A percentile compares a stretch with the other conserved stretches of the same genome.
Evolutionary conservation across 2,329 filamentous ascomycete genomes (phyloP).

Genomic region (Hymenoscyphus fructigenus): DNA sequence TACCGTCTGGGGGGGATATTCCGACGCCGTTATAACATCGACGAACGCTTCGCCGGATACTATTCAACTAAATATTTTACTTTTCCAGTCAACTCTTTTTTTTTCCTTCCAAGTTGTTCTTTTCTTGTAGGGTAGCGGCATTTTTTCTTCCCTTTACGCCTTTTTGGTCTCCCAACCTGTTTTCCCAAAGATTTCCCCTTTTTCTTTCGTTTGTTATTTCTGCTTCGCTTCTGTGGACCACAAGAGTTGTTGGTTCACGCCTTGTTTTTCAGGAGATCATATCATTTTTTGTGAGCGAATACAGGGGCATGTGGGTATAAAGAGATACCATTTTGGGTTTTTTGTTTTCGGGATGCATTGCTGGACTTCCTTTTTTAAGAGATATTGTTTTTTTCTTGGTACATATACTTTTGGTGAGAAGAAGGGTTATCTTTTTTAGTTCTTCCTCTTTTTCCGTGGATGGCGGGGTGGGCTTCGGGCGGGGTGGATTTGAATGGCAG

Average conservation of each 20-base stretch:
- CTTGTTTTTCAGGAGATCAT: too few species aligned
- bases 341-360: not conserved
- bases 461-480: too few species aligned
- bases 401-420: not conserved
- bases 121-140: not conserved
- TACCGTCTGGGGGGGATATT: conserved; percentile 9
- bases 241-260: too few species aligned
- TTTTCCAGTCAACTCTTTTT: not conserved
- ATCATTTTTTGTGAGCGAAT: too few species aligned
- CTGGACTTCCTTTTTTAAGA: not conserved
- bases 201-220: not conserved
- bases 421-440: not conserved
- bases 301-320: too few species aligned
- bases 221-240: too few species aligned
- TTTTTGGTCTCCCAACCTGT: not conserved
- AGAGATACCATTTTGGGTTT: too few species aligned
- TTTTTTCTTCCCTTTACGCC: not conserved
- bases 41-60: not conserved
- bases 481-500: too few species aligned
- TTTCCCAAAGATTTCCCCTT: not conserved
- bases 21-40: conserved; percentile 20
- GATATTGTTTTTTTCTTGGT: not conserved
- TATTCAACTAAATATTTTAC: not conserved
- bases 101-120: not conserved
- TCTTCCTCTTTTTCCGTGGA: not conserved